A percentile compares a stretch with the other conserved stretches of the same genome.
These are phyloP conservation scores for Bassia scoparia DNA, from an alignment of 148 eudicot species.

Conservation along the genomic window DNA sequence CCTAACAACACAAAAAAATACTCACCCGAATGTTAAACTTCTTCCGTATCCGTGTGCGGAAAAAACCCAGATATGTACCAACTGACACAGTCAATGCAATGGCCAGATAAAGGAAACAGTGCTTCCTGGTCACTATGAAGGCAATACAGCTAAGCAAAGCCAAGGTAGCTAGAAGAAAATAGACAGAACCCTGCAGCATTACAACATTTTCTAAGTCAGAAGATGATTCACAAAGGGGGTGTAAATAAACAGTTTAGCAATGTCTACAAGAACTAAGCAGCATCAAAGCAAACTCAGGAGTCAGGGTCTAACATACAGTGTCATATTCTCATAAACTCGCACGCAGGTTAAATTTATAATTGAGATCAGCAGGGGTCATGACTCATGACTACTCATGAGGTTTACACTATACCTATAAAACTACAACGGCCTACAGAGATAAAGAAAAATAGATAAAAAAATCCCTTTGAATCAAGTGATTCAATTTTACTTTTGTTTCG, in stretches of 20 bases:
- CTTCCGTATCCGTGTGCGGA: conserved; percentile 62
- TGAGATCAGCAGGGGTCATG: neutral
- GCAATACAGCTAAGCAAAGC: conserved; percentile 53
- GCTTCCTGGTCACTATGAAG: conserved; percentile 49
- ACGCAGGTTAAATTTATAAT: neutral
- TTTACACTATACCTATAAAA: neutral
- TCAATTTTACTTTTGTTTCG: neutral
- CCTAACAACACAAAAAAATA: neutral
- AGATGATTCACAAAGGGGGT: neutral
- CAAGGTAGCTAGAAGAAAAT: conserved; percentile 42
- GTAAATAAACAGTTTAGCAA: neutral
- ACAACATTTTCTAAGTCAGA: conserved; percentile 15
- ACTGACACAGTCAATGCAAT: conserved; percentile 52
- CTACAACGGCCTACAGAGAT: neutral
- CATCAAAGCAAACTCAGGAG: neutral
- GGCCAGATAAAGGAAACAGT: conserved; percentile 57
- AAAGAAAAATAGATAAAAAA: neutral
- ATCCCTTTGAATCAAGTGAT: neutral
- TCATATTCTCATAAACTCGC: neutral
- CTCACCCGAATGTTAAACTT: conserved; percentile 84
- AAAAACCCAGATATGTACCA: conserved; percentile 64
- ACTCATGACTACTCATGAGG: neutral
- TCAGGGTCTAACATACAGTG: neutral
- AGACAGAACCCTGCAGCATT: conserved; percentile 59
- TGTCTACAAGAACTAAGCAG: neutral